These are phyloP conservation scores for Microsporum audouinii DNA, from an alignment of 2,329 filamentous ascomycete genomes.

Conservation along the genomic window DNA sequence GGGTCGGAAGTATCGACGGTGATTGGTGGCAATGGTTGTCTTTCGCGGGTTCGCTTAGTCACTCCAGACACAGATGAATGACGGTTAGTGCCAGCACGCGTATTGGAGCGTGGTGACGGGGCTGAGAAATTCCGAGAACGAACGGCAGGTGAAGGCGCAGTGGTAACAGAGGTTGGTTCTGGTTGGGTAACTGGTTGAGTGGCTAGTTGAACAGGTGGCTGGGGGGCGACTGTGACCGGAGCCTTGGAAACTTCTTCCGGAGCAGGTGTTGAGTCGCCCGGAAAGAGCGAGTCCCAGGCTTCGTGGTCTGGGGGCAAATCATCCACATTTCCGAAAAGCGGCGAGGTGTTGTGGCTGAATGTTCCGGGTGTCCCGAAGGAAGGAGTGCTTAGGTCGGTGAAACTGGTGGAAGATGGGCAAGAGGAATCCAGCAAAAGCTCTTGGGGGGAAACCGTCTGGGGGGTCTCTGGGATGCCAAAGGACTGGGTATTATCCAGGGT, in stretches of 20 bases:
- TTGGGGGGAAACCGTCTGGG: conserved; percentile 64
- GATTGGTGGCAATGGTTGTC: conserved; percentile 64
- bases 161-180: background rate
- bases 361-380: conserved; percentile 62
- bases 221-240: background rate
- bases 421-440: conserved; percentile 62
- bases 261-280: background rate
- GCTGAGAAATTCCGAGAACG: background rate
- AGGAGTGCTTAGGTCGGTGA: conserved; percentile 77
- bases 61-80: conserved; percentile 63
- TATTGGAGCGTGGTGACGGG: background rate
- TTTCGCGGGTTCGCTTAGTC: conserved; percentile 62
- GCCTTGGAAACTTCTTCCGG: background rate
- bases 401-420: conserved; percentile 66
- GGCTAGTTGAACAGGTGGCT: background rate
- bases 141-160: background rate
- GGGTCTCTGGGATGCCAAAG: background rate
- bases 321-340: conserved; percentile 52
- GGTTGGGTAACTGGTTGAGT: background rate
- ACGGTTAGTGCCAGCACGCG: conserved; percentile 26
- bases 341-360: conserved; percentile 65
- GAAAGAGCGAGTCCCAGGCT: conserved; percentile 58
- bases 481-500: background rate
- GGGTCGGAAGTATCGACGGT: conserved; percentile 62
- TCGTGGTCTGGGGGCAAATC: conserved; percentile 44